Conservation (phyloP, 805 yeast genomes). For the Cyberlindnera mycetangii region DNA sequence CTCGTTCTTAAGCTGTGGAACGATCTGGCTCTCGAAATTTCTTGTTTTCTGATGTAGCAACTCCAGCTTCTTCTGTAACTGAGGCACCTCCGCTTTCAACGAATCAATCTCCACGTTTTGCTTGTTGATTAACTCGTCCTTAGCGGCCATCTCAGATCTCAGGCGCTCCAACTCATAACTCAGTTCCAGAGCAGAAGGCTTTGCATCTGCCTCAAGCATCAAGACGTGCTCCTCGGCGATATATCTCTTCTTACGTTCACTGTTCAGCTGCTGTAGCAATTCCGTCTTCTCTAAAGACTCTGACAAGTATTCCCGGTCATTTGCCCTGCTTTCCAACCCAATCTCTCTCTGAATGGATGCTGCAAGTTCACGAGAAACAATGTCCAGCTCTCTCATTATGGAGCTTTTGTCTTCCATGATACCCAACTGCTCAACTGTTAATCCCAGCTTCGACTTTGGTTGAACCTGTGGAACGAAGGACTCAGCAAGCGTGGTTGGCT, state of each 20-base stretch:
- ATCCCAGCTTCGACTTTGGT: slow-evolving; percentile 31
- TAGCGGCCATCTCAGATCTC: slow-evolving; percentile 42
- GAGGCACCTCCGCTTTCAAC: slow-evolving; percentile 34
- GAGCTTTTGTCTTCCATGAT: slow-evolving; percentile 57
- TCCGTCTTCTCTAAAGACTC: slow-evolving; percentile 42
- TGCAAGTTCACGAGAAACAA: slow-evolving; percentile 71
- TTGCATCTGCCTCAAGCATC: slow-evolving; percentile 48
- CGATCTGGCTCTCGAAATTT: slow-evolving; percentile 38
- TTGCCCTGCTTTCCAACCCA: slow-evolving; percentile 41
- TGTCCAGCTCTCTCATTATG: slow-evolving; percentile 58
- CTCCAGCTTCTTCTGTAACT: slow-evolving; percentile 38
- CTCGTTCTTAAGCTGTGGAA: slow-evolving; percentile 47
- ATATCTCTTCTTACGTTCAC: slow-evolving; percentile 62
- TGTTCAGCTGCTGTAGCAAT: slow-evolving; percentile 54
- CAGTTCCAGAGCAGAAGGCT: slow-evolving; percentile 53
- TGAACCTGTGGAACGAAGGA: slow-evolving; percentile 18
- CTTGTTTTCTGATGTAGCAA: slow-evolving; percentile 39
- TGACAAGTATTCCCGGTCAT: slow-evolving; percentile 29
- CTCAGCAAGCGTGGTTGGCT: slow-evolving; percentile 14
- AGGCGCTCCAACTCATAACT: slow-evolving; percentile 55
- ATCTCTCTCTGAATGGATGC: slow-evolving; percentile 69
- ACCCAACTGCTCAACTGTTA: slow-evolving; percentile 60
- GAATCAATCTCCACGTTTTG: slow-evolving; percentile 45
- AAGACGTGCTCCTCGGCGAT: slow-evolving; percentile 71
- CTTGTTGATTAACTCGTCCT: slow-evolving; percentile 47